These are phyloP conservation scores for Xylaria sp. DNA, from an alignment of 495 filamentous ascomycete species.

Conservation along the genomic window DNA sequence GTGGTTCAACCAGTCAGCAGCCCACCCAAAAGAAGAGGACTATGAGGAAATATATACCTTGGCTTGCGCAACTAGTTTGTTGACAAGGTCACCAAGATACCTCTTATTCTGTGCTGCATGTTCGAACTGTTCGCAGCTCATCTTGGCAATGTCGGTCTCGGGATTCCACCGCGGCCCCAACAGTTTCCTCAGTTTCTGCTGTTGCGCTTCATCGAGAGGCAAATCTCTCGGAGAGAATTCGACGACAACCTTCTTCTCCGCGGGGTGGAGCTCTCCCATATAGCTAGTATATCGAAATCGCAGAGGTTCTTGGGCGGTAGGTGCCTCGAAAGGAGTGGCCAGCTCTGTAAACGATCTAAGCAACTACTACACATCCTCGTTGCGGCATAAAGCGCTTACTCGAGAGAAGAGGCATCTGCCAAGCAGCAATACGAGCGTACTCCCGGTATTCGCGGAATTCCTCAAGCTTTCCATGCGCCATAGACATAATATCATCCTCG, in stretches of 20 bases:
- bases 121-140: slow-evolving; percentile 88
- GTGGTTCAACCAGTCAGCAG: not conserved
- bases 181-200: slow-evolving; percentile 84
- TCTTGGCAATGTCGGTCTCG: slow-evolving; percentile 79
- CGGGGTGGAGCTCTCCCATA: slow-evolving; percentile 92
- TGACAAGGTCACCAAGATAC: slow-evolving; percentile 81
- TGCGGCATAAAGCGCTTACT: slow-evolving; percentile 61
- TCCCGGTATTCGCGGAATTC: slow-evolving; percentile 88
- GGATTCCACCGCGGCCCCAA: slow-evolving; percentile 91
- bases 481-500: slow-evolving; percentile 81
- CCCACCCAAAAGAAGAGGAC: not conserved
- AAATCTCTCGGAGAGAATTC: slow-evolving; percentile 79
- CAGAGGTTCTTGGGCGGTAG: slow-evolving; percentile 68
- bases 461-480: slow-evolving; percentile 86
- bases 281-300: slow-evolving; percentile 98
- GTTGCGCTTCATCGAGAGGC: slow-evolving; percentile 69
- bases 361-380: slow-evolving; percentile 18
- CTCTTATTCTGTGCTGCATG: slow-evolving; percentile 95
- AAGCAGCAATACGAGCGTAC: slow-evolving; percentile 85
- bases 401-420: slow-evolving; percentile 93
- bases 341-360: slow-evolving; percentile 64
- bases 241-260: slow-evolving; percentile 89
- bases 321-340: slow-evolving; percentile 79
- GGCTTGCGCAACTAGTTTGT: slow-evolving; percentile 74
- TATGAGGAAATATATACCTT: slow-evolving; percentile 56